phyloP scores from a whole-genome alignment of 73 alveolate species.

The Paramecium tetraurelia region DNA sequence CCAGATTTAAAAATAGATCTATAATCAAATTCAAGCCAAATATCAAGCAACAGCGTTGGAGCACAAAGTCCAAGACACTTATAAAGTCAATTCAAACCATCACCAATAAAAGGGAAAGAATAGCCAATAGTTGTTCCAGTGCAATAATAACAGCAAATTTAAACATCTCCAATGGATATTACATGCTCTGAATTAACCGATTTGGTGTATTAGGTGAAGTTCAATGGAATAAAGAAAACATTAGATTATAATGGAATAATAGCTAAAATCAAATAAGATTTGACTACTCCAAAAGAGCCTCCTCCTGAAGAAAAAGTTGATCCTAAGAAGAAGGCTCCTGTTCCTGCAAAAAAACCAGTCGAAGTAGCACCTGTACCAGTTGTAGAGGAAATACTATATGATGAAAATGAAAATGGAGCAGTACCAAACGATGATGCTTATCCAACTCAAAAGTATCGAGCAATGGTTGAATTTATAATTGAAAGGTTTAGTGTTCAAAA shows the following conservation, averaged over 20 bases:
- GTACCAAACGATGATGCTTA: neutral
- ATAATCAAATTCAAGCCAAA: neutral
- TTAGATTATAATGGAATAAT: slow-evolving; percentile 45
- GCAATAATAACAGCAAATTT: neutral
- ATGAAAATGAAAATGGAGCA: neutral
- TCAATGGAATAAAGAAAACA: slow-evolving; percentile 45
- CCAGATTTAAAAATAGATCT: slow-evolving; percentile 34
- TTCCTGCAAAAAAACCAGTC: neutral
- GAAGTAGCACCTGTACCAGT: slow-evolving; percentile 42
- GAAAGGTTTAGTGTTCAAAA: neutral
- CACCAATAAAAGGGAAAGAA: neutral
- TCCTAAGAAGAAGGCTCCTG: slow-evolving; percentile 51
- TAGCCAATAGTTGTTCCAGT: neutral
- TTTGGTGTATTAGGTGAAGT: neutral
- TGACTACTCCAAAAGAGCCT: neutral
- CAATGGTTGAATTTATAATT: slow-evolving; percentile 15
- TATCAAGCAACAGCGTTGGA: neutral
- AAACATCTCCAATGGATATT: slow-evolving; percentile 27
- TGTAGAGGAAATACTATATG: slow-evolving; percentile 30
- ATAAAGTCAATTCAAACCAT: neutral
- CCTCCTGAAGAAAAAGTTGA: slow-evolving; percentile 39
- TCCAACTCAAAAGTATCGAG: slow-evolving; percentile 16
- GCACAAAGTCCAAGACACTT: neutral
- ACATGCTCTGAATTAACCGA: slow-evolving; percentile 28
- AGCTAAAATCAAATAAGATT: slow-evolving; percentile 50